Conservation (phyloP, 164 flowering plant species). For the Chimonanthus salicifolius region DNA sequence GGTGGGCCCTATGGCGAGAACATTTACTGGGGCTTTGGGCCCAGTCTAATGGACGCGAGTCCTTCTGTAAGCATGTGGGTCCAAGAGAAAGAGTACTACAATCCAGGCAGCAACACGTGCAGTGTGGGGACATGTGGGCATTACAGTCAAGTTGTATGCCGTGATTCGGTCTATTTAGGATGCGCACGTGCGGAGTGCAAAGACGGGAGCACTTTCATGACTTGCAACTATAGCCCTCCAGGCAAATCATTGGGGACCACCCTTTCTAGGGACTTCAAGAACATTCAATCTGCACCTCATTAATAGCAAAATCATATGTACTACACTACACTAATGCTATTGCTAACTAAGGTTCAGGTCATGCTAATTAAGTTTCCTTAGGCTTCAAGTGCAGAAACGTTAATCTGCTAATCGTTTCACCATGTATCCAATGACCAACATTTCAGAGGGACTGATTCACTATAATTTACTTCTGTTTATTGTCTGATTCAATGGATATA, state of each 20-base stretch:
- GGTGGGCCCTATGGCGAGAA: constrained; percentile 29
- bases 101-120: constrained; percentile 22
- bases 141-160: constrained; percentile 49
- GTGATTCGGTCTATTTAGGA: constrained; percentile 29
- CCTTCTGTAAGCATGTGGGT: constrained; percentile 3
- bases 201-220: constrained; percentile 13
- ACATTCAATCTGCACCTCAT: no score
- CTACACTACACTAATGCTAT: no score
- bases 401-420: no score
- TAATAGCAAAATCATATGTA: no score
- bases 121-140: constrained; percentile 21
- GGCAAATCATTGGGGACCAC: constrained; percentile 14
- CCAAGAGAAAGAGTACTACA: background rate
- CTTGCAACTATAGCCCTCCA: constrained; percentile 21
- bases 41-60: background rate
- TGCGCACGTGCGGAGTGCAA: constrained; percentile 33
- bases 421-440: no score
- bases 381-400: no score
- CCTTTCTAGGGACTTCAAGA: no score
- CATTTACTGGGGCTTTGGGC: background rate
- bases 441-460: no score
- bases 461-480: no score
- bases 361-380: no score
- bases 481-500: no score
- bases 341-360: no score